Conservation (phyloP, 495 filamentous ascomycete species). For the Penicillium paradoxum region DNA sequence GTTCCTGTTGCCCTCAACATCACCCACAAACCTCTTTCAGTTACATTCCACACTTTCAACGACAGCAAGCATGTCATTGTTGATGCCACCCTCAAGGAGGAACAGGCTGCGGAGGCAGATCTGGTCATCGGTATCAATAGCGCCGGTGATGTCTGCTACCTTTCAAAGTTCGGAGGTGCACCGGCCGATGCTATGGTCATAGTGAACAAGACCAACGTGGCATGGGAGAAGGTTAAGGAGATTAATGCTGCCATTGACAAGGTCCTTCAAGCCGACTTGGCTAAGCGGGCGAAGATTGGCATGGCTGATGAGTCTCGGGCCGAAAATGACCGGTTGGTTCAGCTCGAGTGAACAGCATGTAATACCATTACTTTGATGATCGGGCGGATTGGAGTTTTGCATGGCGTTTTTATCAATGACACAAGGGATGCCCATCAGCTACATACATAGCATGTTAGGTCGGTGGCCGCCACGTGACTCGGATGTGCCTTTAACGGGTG, state of each 20-base stretch:
- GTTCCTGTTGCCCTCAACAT: constrained; percentile 85
- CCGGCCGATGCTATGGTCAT: constrained; percentile 73
- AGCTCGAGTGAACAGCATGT: constrained; percentile 12
- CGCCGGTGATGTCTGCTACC: constrained; percentile 85
- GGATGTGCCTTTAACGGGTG: not conserved
- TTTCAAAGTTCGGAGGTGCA: constrained; percentile 80
- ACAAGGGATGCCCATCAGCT: not conserved
- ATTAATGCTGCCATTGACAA: constrained; percentile 65
- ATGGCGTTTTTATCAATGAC: constrained; percentile 6
- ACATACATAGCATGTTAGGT: not conserved
- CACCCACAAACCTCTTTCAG: constrained; percentile 82
- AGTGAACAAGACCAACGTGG: constrained; percentile 62
- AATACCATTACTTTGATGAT: constrained; percentile 24
- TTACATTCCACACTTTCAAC: constrained; percentile 78
- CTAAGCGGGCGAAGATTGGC: constrained; percentile 68
- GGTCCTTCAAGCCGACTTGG: constrained; percentile 69
- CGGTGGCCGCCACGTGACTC: not conserved
- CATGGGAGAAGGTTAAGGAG: constrained; percentile 72
- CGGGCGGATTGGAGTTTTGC: constrained; percentile 21
- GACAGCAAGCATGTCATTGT: constrained; percentile 61
- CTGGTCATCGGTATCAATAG: constrained; percentile 82
- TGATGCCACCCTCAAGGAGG: constrained; percentile 78
- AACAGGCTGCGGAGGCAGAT: constrained; percentile 79
- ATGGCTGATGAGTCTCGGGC: constrained; percentile 74
- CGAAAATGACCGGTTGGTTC: constrained; percentile 60